Evolutionary conservation across 768 basidiomycete species (phyloP).

Genomic region (Phaeolepiota aurea): DNA sequence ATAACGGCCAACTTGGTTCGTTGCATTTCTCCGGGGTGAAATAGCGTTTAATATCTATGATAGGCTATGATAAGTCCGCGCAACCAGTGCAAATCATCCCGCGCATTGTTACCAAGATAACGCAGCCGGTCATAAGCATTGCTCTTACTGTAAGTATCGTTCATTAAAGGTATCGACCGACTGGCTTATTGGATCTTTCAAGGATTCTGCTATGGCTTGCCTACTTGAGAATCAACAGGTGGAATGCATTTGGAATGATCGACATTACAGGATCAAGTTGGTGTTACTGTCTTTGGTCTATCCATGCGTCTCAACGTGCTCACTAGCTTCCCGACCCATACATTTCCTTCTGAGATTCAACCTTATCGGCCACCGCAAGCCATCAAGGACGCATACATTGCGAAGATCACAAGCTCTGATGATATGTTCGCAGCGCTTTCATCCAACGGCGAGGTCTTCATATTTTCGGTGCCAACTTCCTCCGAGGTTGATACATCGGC

Average conservation of each 20-base stretch:
- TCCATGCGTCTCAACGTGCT: constrained; percentile 1
- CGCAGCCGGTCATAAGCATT: constrained; percentile 60
- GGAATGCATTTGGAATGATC: constrained; percentile 73
- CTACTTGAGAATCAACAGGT: constrained; percentile 78
- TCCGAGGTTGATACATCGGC: not conserved
- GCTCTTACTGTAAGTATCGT: constrained; percentile 56
- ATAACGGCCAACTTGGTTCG: constrained; percentile 84
- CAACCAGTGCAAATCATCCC: constrained; percentile 74
- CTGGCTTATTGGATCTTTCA: constrained; percentile 1
- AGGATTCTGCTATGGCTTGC: constrained; percentile 82
- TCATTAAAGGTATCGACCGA: not conserved
- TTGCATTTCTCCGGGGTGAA: constrained; percentile 1
- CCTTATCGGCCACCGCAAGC: constrained; percentile 81
- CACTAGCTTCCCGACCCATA: constrained; percentile 63
- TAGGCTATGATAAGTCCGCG: constrained; percentile 70
- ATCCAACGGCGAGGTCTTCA: constrained; percentile 86
- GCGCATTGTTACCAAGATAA: constrained; percentile 72
- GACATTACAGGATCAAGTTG: constrained; percentile 66
- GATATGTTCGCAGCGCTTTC: constrained; percentile 78
- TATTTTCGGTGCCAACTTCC: constrained; percentile 44
- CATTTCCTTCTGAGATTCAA: constrained; percentile 67
- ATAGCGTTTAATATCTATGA: not conserved
- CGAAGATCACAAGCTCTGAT: constrained; percentile 74
- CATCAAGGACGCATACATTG: constrained; percentile 58
- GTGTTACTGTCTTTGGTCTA: constrained; percentile 9